Percentiles rank a stretch among this genome's conserved stretches.
phyloP scores from a whole-genome alignment of 2,329 filamentous ascomycete genomes.

The Arthrobotrys megalospora region DNA sequence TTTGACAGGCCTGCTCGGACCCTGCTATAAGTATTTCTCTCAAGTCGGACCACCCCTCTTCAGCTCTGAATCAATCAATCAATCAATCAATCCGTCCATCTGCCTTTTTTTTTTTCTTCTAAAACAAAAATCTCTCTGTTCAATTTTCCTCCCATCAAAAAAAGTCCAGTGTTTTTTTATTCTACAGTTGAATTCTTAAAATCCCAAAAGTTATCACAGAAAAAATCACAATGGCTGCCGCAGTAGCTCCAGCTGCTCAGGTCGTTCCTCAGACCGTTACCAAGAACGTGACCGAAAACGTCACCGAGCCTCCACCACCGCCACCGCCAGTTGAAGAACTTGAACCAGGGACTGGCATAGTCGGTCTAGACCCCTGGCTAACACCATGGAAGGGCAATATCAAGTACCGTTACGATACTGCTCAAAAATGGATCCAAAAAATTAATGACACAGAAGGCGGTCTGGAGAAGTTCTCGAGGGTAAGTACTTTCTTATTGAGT shows the following conservation, averaged over 20 bases:
- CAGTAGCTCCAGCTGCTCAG: constrained; percentile 22
- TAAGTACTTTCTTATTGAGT: constrained; percentile 67
- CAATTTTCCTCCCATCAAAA: neutral
- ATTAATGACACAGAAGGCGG: constrained; percentile 89
- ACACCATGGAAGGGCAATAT: constrained; percentile 85
- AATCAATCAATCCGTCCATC: neutral
- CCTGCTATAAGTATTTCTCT: constrained; percentile 33
- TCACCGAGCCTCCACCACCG: constrained; percentile 22
- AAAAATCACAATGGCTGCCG: constrained; percentile 9
- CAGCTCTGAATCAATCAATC: constrained; percentile 15
- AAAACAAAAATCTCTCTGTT: neutral
- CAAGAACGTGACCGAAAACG: constrained; percentile 15
- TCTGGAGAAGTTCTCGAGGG: constrained; percentile 89
- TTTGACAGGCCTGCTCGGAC: constrained; percentile 18
- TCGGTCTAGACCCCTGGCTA: constrained; percentile 90
- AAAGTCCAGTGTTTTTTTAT: neutral
- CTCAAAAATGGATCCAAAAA: constrained; percentile 87
- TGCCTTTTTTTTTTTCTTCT: neutral
- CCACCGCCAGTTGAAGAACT: constrained; percentile 46
- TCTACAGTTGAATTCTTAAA: neutral
- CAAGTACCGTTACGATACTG: constrained; percentile 81
- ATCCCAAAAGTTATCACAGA: constrained; percentile 1
- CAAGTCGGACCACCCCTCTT: constrained; percentile 24
- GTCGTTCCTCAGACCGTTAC: constrained; percentile 8
- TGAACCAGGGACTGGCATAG: constrained; percentile 76